Base-by-base conservation (phyloP, 805 yeast genomes). In the Pichia deserticola region DNA sequence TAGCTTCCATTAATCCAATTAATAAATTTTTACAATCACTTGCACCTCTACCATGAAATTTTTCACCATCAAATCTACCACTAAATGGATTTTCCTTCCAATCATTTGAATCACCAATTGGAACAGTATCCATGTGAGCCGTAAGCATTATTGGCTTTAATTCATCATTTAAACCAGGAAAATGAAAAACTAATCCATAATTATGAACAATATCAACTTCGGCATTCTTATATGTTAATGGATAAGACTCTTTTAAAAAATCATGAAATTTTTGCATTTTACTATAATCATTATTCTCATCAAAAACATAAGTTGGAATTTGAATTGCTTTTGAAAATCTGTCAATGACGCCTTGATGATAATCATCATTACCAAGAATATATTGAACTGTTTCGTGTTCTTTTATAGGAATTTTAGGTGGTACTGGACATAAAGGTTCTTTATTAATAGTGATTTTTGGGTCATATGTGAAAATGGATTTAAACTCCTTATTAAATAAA, bases 61-160 rank as follows among this genome's bases (percentile, higher is more conserved):
- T 66, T 30, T 72, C 69, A 13, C 88, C 89, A 57, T 88, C 95
- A 60, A 70, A 86, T 57, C 75, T 69, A 13, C 85, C 89, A 15
- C 72, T 63, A 51, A 79, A 84, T 3, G 95, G 95, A 10, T 81
- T 82, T 60, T 78, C 71, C 0, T 68, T 66, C 95, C 95, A 87
- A 49, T 77, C 64, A 33, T 29, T 40, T 33, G 74, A 76, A 20
- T 66, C 65, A 55, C 81, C 85, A 9, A 85, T 84, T 1, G 95
- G 95, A 28, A 87, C 95, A 5, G 83, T 87, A 59, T 86, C 95
- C 63, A 79, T 84, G 61, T 87, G 95, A 1, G 92, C 90, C 59
- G 84, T 78, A 46, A 86, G 69, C 65, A 87, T 60, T 29, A 82
- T 56, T 12, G 95, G 95, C 61, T 83, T 81, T 54, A 82, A 67